Percentiles rank a stretch among this genome's conserved stretches.
Conservation (phyloP, 2,329 filamentous ascomycete genomes). For the Delphinella strobiligena region DNA sequence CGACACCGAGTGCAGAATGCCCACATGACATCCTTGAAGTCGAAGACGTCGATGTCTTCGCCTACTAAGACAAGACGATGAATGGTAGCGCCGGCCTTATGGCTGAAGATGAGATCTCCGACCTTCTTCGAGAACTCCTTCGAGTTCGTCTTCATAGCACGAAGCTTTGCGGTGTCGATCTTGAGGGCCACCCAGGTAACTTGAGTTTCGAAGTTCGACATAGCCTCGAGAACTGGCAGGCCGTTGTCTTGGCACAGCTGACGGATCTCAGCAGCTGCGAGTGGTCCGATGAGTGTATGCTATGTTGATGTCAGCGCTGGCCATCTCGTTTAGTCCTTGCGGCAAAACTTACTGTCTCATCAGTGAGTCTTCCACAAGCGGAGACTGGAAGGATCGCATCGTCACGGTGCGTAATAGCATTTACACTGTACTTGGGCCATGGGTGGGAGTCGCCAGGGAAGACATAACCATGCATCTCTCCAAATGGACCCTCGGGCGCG, state of each 20-base stretch:
- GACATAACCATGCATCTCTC: conserved; percentile 35
- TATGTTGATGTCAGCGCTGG: too few species aligned
- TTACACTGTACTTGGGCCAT: conserved; percentile 31
- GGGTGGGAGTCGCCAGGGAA: conserved; percentile 29
- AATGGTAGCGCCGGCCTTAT: conserved; percentile 32
- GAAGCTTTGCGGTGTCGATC: conserved; percentile 9
- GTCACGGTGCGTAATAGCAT: conserved; percentile 36
- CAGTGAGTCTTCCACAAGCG: conserved; percentile 28
- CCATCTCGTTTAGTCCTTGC: too few species aligned
- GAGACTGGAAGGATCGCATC: conserved; percentile 38
- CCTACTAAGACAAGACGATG: conserved; percentile 36
- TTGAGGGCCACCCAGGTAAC: conserved; percentile 33
- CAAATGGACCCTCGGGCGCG: conserved; percentile 37
- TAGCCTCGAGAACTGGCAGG: conserved; percentile 34
- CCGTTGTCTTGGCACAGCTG: conserved; percentile 23
- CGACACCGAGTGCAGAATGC: conserved; percentile 38
- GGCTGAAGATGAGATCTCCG: conserved; percentile 31
- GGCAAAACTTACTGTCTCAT: too few species aligned
- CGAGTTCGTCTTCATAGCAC: conserved; percentile 10
- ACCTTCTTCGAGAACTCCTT: conserved; percentile 28
- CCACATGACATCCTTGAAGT: conserved; percentile 37
- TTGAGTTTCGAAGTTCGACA: conserved; percentile 34
- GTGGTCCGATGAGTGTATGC: conserved; percentile 30
- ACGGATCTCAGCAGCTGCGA: conserved; percentile 33
- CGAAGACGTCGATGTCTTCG: conserved; percentile 38